These are phyloP conservation scores for Claviceps sp. DNA, from an alignment of 2,329 filamentous ascomycete genomes.

Conservation along the genomic window DNA sequence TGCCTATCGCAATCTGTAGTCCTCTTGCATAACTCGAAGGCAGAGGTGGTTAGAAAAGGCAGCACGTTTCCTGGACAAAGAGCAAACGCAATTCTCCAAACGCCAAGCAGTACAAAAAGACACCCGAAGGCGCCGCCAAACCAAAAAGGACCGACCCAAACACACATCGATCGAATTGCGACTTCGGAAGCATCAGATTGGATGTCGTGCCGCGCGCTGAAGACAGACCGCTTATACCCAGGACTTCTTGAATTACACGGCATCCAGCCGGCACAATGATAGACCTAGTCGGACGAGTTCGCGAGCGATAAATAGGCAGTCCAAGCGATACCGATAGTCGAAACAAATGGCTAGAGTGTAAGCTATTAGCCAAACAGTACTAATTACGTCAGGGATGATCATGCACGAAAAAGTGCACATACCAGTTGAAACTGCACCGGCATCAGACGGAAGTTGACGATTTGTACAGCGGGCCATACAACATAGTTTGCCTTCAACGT, in stretches of 20 bases:
- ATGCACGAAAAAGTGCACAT: slow-evolving; percentile 23
- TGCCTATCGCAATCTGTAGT: no score
- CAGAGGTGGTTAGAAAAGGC: neutral
- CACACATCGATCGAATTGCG: neutral
- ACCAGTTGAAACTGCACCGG: slow-evolving; percentile 95
- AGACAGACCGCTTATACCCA: neutral
- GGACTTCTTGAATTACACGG: neutral
- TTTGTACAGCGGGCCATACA: slow-evolving; percentile 89
- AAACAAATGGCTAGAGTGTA: slow-evolving; percentile 71
- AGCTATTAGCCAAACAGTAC: neutral
- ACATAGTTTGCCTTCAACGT: slow-evolving; percentile 92
- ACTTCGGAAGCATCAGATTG: neutral
- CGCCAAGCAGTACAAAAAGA: slow-evolving; percentile 7
- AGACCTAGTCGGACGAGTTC: slow-evolving; percentile 64
- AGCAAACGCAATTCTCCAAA: slow-evolving; percentile 1
- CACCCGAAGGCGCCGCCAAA: neutral
- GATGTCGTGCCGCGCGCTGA: neutral
- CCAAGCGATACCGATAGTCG: slow-evolving; percentile 91
- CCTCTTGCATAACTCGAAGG: no score
- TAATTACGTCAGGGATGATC: slow-evolving; percentile 10
- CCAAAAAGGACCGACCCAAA: neutral
- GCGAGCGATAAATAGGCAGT: slow-evolving; percentile 90
- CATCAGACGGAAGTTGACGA: slow-evolving; percentile 92
- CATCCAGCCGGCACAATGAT: neutral
- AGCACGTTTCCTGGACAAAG: neutral